Conservation (phyloP, 1,139 yeast genomes). For the Debaryomyces singareniensis region DNA sequence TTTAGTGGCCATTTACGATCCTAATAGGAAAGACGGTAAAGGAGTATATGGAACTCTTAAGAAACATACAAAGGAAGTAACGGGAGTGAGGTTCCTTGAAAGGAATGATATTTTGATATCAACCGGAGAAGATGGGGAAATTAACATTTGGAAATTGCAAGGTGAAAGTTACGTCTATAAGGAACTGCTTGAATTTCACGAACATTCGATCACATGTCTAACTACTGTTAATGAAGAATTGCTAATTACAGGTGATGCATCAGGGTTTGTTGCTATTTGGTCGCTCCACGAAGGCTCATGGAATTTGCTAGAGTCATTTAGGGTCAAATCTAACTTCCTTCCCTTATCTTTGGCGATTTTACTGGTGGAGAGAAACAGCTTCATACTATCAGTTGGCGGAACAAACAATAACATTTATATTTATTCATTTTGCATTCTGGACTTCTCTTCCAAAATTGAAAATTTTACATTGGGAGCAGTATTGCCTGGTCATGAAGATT, state of each 20-base stretch:
- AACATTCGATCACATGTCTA: conserved; percentile 46
- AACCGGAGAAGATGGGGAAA: conserved; percentile 57
- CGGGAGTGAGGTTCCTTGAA: conserved; percentile 54
- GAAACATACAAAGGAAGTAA: conserved; percentile 50
- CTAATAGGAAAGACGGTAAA: conserved; percentile 28
- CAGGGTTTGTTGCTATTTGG: conserved; percentile 57
- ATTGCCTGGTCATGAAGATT: conserved; percentile 86
- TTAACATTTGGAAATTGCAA: conserved; percentile 51
- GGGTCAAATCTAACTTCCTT: conserved; percentile 45
- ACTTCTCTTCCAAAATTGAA: conserved; percentile 6
- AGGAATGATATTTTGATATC: conserved; percentile 44
- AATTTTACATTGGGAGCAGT: conserved; percentile 39
- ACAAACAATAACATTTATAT: conserved; percentile 56
- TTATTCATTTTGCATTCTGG: conserved; percentile 36
- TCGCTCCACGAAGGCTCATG: conserved; percentile 14
- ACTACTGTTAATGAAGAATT: conserved; percentile 26
- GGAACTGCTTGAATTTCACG: conserved; percentile 34
- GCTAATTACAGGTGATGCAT: conserved; percentile 61
- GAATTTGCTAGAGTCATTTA: conserved; percentile 24
- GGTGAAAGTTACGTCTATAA: conserved; percentile 13
- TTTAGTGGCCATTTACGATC: conserved; percentile 72
- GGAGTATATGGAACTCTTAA: conserved; percentile 56
- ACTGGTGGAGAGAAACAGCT: conserved; percentile 28
- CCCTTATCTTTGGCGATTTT: conserved; percentile 61
- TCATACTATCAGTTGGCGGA: conserved; percentile 77